Conservation (phyloP, 2,329 filamentous ascomycete species). For the Trichoderma gracile region DNA sequence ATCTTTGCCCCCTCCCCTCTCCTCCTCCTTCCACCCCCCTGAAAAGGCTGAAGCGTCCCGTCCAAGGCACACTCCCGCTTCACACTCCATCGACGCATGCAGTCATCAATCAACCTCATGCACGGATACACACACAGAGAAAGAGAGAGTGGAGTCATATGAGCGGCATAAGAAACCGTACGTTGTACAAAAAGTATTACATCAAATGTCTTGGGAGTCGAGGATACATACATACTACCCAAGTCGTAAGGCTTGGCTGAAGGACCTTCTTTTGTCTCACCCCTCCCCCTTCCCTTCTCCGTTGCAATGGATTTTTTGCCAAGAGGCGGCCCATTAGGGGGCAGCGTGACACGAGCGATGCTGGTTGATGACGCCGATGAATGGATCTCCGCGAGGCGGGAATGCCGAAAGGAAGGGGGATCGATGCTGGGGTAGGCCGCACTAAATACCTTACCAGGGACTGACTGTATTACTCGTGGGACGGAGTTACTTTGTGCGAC, state of each 20-base stretch:
- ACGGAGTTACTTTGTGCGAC: too few relatives aligned
- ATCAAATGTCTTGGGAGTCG: too few relatives aligned
- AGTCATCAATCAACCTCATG: slow-evolving; percentile 15
- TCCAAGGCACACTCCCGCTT: background rate
- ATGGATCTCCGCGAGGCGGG: background rate
- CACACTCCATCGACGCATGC: slow-evolving; percentile 1
- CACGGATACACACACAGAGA: background rate
- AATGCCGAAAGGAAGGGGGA: background rate
- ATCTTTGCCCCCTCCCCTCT: too few relatives aligned
- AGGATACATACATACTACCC: too few relatives aligned
- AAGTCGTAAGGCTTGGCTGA: too few relatives aligned
- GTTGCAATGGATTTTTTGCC: background rate
- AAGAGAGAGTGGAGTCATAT: background rate
- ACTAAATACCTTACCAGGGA: too few relatives aligned
- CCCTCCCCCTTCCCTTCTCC: too few relatives aligned
- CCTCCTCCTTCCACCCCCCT: background rate
- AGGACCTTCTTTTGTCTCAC: too few relatives aligned
- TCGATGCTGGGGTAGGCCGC: background rate
- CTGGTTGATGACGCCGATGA: background rate
- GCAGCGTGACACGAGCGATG: too few relatives aligned
- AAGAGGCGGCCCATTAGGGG: background rate
- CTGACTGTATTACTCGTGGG: too few relatives aligned
- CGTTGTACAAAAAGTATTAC: too few relatives aligned
- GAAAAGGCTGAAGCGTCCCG: background rate
- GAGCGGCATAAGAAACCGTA: too few relatives aligned